These are phyloP conservation scores for Daldinia sp. DNA, from an alignment of 2,329 filamentous ascomycete genomes.

Conservation along the genomic window DNA sequence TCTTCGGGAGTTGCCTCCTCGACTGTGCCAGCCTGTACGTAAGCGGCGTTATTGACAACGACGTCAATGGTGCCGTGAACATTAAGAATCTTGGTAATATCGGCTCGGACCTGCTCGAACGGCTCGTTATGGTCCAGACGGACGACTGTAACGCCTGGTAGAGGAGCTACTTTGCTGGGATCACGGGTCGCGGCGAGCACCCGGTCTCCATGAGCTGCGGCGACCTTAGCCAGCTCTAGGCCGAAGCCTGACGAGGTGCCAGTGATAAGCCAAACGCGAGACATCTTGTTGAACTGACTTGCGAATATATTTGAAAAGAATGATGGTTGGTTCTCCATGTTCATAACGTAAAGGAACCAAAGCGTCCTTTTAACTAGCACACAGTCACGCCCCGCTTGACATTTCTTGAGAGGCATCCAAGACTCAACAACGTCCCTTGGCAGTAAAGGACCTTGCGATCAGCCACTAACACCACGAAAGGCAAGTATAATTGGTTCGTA, in stretches of 20 bases:
- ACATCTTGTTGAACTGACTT: conserved; percentile 12
- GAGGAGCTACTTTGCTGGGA: conserved; percentile 48
- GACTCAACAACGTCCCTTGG: too few species aligned
- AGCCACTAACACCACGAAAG: too few species aligned
- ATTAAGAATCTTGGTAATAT: conserved; percentile 54
- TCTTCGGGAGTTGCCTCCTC: conserved; percentile 54
- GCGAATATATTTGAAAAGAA: neutral
- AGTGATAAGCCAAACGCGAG: conserved; percentile 61
- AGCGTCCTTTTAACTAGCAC: too few species aligned
- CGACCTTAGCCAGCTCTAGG: conserved; percentile 57
- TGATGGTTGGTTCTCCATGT: neutral
- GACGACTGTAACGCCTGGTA: conserved; percentile 52
- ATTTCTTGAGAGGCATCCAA: too few species aligned
- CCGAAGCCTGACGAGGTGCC: conserved; percentile 63
- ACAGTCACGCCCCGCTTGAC: too few species aligned
- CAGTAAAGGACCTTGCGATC: too few species aligned
- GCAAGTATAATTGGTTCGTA: too few species aligned
- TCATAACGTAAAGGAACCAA: neutral
- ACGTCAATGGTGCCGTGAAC: conserved; percentile 58
- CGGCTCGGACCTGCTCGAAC: conserved; percentile 51
- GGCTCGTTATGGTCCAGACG: conserved; percentile 57
- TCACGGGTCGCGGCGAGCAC: conserved; percentile 63
- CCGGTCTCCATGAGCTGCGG: conserved; percentile 58
- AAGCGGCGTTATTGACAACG: conserved; percentile 62
- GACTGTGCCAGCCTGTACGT: conserved; percentile 58